These are phyloP conservation scores for Rhodamnia rubescens DNA, from an alignment of 345 rosid species.

Conservation along the genomic window DNA sequence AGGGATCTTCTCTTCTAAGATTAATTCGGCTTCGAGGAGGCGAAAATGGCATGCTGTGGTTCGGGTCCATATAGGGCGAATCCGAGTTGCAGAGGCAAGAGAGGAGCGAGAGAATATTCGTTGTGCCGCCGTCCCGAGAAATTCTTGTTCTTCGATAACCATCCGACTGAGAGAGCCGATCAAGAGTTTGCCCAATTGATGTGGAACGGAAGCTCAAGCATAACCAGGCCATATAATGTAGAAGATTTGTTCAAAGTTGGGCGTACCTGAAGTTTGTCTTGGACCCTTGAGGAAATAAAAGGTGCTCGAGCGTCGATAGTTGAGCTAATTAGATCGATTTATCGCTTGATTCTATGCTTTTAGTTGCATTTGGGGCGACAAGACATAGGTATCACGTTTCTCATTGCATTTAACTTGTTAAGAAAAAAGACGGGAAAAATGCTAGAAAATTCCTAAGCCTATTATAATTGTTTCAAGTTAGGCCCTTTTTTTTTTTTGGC, in stretches of 20 bases:
- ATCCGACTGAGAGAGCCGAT: background rate
- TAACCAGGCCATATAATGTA: background rate
- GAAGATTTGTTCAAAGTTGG: background rate
- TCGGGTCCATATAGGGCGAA: background rate
- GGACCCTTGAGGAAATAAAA: background rate
- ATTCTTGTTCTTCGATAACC: slow-evolving; percentile 5
- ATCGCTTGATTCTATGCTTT: background rate
- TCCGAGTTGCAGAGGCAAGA: background rate
- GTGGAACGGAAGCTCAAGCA: background rate
- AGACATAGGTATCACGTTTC: background rate
- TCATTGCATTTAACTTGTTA: background rate
- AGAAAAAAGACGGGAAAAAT: background rate
- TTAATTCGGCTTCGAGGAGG: background rate
- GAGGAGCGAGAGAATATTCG: background rate
- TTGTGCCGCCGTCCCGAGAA: background rate
- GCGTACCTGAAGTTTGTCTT: background rate
- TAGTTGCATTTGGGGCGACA: background rate
- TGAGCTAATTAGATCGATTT: background rate
- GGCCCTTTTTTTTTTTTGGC: too few species aligned
- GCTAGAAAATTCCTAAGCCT: too few species aligned
- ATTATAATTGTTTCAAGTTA: too few species aligned
- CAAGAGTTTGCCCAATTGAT: background rate
- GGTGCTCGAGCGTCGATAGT: background rate
- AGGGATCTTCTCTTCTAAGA: background rate
- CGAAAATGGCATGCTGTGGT: slow-evolving; percentile 6